Base-by-base conservation (phyloP, 805 yeast species). In the Candida germanica region DNA sequence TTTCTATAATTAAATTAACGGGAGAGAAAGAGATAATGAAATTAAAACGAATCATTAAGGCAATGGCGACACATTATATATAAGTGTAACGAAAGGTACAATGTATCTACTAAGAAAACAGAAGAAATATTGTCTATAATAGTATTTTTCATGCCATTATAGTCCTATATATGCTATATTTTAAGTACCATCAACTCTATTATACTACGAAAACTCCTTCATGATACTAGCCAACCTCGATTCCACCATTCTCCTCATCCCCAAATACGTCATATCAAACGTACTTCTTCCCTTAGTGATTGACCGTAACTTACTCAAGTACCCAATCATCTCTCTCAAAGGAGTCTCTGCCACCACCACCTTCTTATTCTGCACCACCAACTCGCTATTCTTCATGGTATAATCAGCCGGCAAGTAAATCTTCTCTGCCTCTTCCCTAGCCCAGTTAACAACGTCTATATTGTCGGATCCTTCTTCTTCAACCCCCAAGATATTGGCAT, bases 271-370 rank as follows among this genome's bases (percentile, higher is more conserved):
- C 95, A 91, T 86, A 41, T 79, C 78, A 57, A 85, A 88, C 2
- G 79, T 74, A 2, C 89, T 95, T 28, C 95, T 71, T 1, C 98
- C 98, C 52, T 87, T 88, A 0, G 97, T 89, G 48, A 88, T 64
- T 24, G 93, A 81, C 49, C 98, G 64, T 30, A 93, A 64, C 42
- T 75, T 77, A 8, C 80, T 77, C 40, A 87, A 69, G 56, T 93
- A 93, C 0, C 97, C 96, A 31, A 88, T 75, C 96, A 93, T 88
- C 42, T 83, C 94, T 42, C 81, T 73, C 53, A 93, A 65, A 3
- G 98, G 97, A 0, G 88, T 89, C 33, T 73, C 75, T 0, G 96
- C 96, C n/a, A 65, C 65, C 22, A 93, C 75, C 6, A 73, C 60
- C 59, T 86, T 75, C 44, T 68, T 78, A 41, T 62, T 63, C 26